These are phyloP conservation scores for Aspergillus ochraceus DNA, from an alignment of 2,329 filamentous ascomycete genomes.

Conservation along the genomic window DNA sequence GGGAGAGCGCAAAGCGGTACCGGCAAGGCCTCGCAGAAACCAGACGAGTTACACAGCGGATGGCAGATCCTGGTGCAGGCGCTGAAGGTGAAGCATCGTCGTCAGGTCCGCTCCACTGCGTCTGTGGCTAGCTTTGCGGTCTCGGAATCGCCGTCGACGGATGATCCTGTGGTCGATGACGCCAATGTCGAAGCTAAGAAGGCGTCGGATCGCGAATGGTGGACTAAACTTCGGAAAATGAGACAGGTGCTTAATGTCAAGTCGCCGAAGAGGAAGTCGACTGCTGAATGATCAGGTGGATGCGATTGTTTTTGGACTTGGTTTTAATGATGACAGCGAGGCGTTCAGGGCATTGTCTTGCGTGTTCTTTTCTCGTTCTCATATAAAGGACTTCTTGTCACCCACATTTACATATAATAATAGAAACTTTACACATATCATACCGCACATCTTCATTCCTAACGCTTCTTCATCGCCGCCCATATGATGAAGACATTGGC, in stretches of 20 bases:
- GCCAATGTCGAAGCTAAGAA: slow-evolving; percentile 48
- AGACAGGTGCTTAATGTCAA: slow-evolving; percentile 72
- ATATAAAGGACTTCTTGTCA: not conserved
- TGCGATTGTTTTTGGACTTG: not conserved
- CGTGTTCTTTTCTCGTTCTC: slow-evolving; percentile 1
- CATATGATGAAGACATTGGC: too few relatives aligned
- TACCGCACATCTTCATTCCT: not conserved
- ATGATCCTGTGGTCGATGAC: slow-evolving; percentile 30
- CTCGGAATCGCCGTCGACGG: slow-evolving; percentile 21
- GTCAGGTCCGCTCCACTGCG: slow-evolving; percentile 26
- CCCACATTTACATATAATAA: not conserved
- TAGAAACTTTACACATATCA: not conserved
- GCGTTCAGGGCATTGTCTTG: slow-evolving; percentile 13
- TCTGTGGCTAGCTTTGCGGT: slow-evolving; percentile 32
- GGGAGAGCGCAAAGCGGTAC: slow-evolving; percentile 58
- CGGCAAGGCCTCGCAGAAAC: slow-evolving; percentile 31
- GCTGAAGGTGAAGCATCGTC: slow-evolving; percentile 42
- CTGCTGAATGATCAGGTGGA: slow-evolving; percentile 8
- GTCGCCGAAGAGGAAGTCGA: slow-evolving; percentile 52
- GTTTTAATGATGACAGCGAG: slow-evolving; percentile 12
- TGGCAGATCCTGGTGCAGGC: slow-evolving; percentile 48
- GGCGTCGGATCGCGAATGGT: slow-evolving; percentile 69
- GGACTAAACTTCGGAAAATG: slow-evolving; percentile 69
- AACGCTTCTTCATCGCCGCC: too few relatives aligned
- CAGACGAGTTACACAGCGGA: slow-evolving; percentile 39